These are phyloP conservation scores for Daldinia sp. DNA, from an alignment of 2,329 filamentous ascomycete genomes.

Conservation along the genomic window DNA sequence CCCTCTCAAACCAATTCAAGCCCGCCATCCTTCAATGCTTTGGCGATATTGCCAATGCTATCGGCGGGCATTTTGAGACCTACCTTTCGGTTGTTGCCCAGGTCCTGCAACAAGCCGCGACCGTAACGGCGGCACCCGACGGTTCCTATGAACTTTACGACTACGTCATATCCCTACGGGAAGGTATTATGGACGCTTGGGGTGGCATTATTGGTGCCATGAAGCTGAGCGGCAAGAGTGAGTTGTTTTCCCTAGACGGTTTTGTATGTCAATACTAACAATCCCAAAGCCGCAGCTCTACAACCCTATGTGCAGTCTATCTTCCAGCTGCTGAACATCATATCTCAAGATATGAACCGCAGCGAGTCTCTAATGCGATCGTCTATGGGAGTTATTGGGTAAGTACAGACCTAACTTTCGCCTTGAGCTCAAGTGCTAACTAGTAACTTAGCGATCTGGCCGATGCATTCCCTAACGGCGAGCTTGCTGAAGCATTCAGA, in stretches of 20 bases:
- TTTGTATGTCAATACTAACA: constrained; percentile 46
- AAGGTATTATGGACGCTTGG: constrained; percentile 99
- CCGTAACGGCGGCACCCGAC: constrained; percentile 81
- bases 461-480: constrained; percentile 91
- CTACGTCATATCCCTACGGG: constrained; percentile 92
- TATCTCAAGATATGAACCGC: constrained; percentile 85
- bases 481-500: constrained; percentile 86
- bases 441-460: constrained; percentile 81
- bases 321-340: constrained; percentile 85
- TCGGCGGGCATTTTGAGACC: constrained; percentile 89
- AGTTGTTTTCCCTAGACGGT: constrained; percentile 49
- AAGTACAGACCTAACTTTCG: constrained; percentile 55
- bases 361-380: constrained; percentile 92
- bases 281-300: constrained; percentile 71
- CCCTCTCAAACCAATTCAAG: constrained; percentile 96
- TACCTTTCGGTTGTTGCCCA: constrained; percentile 93
- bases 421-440: constrained; percentile 14
- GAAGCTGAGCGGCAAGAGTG: constrained; percentile 83
- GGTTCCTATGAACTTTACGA: constrained; percentile 95
- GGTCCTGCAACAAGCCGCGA: constrained; percentile 92
- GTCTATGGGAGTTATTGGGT: constrained; percentile 98
- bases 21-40: constrained; percentile 98
- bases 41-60: constrained; percentile 95
- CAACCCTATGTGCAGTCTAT: constrained; percentile 85
- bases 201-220: constrained; percentile 95